phyloP scores from a whole-genome alignment of 1,284 basidiomycete species.

The Ceratobasidium papillatum region DNA sequence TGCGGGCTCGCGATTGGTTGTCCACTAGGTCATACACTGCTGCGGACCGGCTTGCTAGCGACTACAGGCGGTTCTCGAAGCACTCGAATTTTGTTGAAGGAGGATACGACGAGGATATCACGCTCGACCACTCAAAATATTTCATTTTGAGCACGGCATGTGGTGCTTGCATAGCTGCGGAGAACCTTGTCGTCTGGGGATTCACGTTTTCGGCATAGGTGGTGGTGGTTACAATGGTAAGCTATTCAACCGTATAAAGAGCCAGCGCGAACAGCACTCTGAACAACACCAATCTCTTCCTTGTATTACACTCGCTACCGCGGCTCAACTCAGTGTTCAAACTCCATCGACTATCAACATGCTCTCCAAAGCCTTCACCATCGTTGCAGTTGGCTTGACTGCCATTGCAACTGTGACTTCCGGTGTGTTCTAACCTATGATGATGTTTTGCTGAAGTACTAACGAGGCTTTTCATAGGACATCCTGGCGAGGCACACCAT shows the following conservation, averaged over 20 bases:
- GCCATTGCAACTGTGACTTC: conserved; percentile 22
- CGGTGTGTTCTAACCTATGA: background rate
- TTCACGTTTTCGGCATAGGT: background rate
- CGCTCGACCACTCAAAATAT: background rate
- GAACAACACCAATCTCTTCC: background rate
- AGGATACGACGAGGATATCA: background rate
- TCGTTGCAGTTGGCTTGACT: conserved; percentile 23
- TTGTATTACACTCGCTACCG: background rate
- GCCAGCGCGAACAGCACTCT: background rate
- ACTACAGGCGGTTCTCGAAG: background rate
- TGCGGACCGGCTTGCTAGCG: background rate
- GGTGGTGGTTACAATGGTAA: background rate
- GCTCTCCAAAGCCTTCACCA: conserved; percentile 25
- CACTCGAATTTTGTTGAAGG: background rate
- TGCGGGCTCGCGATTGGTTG: background rate
- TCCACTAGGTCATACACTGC: background rate
- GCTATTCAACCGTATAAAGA: background rate
- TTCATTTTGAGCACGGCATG: background rate
- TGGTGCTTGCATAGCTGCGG: background rate
- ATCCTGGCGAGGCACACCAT: conserved; percentile 20
- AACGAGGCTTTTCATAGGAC: background rate
- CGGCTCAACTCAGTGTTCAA: background rate
- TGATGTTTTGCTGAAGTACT: background rate
- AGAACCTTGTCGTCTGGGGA: background rate
- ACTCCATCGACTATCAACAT: background rate